A percentile compares a stretch with the other conserved stretches of the same genome.
phyloP scores from a whole-genome alignment of 257 asterid genomes.

The Jacaranda mimosifolia region DNA sequence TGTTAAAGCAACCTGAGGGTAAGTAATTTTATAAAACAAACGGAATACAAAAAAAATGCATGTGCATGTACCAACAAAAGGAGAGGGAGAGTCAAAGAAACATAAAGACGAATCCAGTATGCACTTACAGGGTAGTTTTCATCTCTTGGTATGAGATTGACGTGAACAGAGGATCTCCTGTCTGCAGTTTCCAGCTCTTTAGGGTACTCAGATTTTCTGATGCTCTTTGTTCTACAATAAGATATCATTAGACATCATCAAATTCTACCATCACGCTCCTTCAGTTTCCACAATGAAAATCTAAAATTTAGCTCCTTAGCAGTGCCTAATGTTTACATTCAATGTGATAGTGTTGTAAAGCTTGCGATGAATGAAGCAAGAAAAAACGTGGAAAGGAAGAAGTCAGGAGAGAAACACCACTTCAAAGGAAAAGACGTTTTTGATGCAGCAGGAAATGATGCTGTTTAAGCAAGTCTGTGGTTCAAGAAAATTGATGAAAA shows the following conservation, averaged over 20 bases:
- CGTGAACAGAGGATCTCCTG: constrained; percentile 75
- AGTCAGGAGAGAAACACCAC: too few relatives aligned
- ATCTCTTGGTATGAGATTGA: constrained; percentile 86
- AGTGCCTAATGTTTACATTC: not conserved
- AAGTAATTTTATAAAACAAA: constrained; percentile 11
- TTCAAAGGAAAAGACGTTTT: too few relatives aligned
- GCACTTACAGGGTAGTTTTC: constrained; percentile 81
- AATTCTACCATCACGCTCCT: not conserved
- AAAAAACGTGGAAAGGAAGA: too few relatives aligned
- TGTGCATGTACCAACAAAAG: not conserved
- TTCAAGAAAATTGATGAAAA: too few relatives aligned
- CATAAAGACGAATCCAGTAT: not conserved
- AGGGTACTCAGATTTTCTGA: constrained; percentile 88
- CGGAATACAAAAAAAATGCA: constrained; percentile 1
- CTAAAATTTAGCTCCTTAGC: not conserved
- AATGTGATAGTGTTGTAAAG: too few relatives aligned
- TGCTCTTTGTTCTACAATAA: constrained; percentile 64
- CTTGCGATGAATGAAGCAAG: too few relatives aligned
- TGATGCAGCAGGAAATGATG: too few relatives aligned
- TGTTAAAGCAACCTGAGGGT: constrained; percentile 9
- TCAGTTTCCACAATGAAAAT: constrained; percentile 8
- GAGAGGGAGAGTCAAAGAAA: not conserved
- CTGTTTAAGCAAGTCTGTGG: too few relatives aligned
- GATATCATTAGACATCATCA: constrained; percentile 24
- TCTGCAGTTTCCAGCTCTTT: constrained; percentile 91